Evolutionary conservation across 2,329 filamentous ascomycete genomes (phyloP), one percentile per base, ranked within the genome.

Genomic region (Fusarium sp.): DNA sequence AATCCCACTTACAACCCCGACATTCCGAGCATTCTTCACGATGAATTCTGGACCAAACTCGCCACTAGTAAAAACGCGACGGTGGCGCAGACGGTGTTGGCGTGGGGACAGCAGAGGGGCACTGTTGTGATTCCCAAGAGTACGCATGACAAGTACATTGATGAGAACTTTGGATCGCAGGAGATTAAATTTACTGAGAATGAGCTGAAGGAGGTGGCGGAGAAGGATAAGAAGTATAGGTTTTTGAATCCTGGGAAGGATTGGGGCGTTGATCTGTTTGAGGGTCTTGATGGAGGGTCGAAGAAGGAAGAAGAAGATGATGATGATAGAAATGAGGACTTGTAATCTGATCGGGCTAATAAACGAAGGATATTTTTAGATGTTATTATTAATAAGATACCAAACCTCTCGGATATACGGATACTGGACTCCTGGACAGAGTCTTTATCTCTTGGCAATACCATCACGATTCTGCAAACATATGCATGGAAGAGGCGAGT

Each of bases 211-310:
- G 75, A 79, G 11, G 80, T 85, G 66, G 60, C 72, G 0, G 64
- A 69, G 52, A 71, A 67, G 43, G 77, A 78, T 33, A 74, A 72
- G 69, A 83, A 80, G 74, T 66, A 75, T 15, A 78, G 83, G 12
- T 77, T 84, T 56, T 83, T 79, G 23, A 79, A 85, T 64, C 84
- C 84, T 0, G 79, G 81, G 2, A 77, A 77, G 63, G 57, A 62
- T 6, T 86, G 84, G 84, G 83, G 83, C 0, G 74, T 84, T 10
- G 75, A 80, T 42, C 49, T 85, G 10, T 85, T 85, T 56, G 77
- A 79, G 6, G 83, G 83, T 15, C 60, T 85, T 19, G 83, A 85
- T 65, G 82, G 81, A 18, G 81, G 82, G 9, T 75, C 77, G 5
- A 44, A n/a, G 63, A 47, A 47, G 28, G 23, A 71, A 23, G 77